phyloP scores from a whole-genome alignment of 768 basidiomycete genomes.

The Podaxis rugospora region DNA sequence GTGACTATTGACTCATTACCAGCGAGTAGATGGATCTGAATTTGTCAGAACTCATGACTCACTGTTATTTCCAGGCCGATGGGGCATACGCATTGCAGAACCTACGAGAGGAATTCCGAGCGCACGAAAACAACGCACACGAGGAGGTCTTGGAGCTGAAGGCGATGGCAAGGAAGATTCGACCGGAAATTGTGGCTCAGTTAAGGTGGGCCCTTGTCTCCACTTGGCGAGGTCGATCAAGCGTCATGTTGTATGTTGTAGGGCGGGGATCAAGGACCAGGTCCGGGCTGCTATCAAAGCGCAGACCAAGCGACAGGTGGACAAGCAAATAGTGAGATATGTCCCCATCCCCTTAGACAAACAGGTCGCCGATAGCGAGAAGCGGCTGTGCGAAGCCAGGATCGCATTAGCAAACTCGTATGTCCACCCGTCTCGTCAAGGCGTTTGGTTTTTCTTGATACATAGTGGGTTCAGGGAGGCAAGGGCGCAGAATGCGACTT shows the following conservation, averaged over 20 bases:
- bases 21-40: not conserved
- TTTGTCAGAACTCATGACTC: not conserved
- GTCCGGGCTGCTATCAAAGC: conserved; percentile 34
- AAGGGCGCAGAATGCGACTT: conserved; percentile 40
- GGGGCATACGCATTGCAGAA: conserved; percentile 15
- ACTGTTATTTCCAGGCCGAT: conserved; percentile 9
- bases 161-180: conserved; percentile 15
- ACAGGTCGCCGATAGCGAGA: conserved; percentile 39
- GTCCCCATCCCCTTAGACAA: conserved; percentile 43
- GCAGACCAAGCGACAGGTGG: conserved; percentile 45
- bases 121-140: conserved; percentile 16
- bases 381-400: conserved; percentile 38
- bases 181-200: conserved; percentile 12
- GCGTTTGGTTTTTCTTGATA: not conserved
- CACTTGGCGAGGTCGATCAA: not conserved
- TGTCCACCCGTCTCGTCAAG: conserved; percentile 17
- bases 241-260: conserved; percentile 8
- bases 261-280: conserved; percentile 32
- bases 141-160: conserved; percentile 15
- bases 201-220: conserved; percentile 11
- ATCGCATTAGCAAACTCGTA: conserved; percentile 52
- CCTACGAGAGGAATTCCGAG: conserved; percentile 17
- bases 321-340: conserved; percentile 41
- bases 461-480: conserved; percentile 34
- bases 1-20: not conserved